Base-by-base conservation (phyloP, 169 alveolate genomes). In the Cryptosporidium viatorum region DNA sequence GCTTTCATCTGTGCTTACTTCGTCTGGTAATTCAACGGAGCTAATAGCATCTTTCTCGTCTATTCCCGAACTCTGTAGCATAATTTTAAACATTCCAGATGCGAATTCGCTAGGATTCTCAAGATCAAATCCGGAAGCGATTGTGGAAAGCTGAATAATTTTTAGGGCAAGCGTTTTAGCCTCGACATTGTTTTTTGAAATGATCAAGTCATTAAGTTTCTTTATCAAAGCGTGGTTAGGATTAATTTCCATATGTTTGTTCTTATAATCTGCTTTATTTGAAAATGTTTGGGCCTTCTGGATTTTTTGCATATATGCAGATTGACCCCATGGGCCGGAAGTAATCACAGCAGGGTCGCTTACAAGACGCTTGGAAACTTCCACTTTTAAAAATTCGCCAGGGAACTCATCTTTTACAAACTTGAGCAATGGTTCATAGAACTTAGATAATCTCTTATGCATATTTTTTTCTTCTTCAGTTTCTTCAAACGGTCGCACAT, bases 161-260 rank as follows among this genome's bases (percentile, higher is more conserved):
- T 37, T 80, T 23, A 29, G 65, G 35, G 89, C 89, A 18, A 80
- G 68, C 9, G 65, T 23, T n/a, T 80, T 80, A 21, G 89, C 89
- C 43, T 80, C 80, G 0, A 16, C 39, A 23, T 31, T 48, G 14
- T 45, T 65, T 41, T 80, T 52, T 7, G 71, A 39, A 9, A 37
- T 23, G 26, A 80, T n/a, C 18, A 80, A 23, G 33, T 43, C 91
- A 29, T 92, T 85, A 8, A 96, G 91, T 84, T 93, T 93, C 89
- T 94, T 92, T 31, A 98, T 97, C 18, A 97, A 96, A 65, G 99
- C 99, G 84, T 98, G 99, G 51, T 97, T 96, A n/a, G 99, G 99
- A 92, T 98, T 98, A 45, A 98, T 94, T 89, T 98, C 99, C 92
- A 97, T 92, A 37, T 97, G 97, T 91, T 96, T 97, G 91, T 96